phyloP scores from a whole-genome alignment of 2,329 filamentous ascomycete species.

The Colletotrichum australisinense region DNA sequence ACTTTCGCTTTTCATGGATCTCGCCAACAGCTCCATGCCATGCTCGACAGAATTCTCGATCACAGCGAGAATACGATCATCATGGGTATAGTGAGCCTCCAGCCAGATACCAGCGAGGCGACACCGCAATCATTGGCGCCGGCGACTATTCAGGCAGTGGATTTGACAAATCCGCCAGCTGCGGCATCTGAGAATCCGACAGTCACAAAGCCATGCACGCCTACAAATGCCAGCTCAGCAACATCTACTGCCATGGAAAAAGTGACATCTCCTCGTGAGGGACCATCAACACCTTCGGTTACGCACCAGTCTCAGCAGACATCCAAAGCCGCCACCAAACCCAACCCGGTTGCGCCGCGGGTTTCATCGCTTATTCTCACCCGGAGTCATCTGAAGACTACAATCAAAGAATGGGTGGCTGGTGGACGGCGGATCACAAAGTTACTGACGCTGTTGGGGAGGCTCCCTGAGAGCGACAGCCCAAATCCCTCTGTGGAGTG shows the following conservation, averaged over 20 bases:
- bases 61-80: background rate
- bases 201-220: rapidly evolving
- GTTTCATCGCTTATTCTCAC: no score
- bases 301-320: no score
- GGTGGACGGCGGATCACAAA: background rate
- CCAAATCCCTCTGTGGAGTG: background rate
- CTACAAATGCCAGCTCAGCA: no score
- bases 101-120: background rate
- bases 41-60: background rate
- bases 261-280: no score
- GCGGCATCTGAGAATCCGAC: no score
- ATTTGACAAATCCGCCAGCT: no score
- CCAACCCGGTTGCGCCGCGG: no score
- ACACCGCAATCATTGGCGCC: background rate
- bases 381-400: no score
- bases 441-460: background rate
- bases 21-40: background rate
- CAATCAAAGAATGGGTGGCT: rapidly evolving
- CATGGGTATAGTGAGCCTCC: background rate
- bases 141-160: no score
- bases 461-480: background rate
- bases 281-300: no score
- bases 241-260: no score
- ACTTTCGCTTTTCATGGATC: background rate
- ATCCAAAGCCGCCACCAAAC: no score